These are phyloP conservation scores for Ilyonectria mors-panacis DNA, from an alignment of 2,329 filamentous ascomycete genomes.

Conservation along the genomic window DNA sequence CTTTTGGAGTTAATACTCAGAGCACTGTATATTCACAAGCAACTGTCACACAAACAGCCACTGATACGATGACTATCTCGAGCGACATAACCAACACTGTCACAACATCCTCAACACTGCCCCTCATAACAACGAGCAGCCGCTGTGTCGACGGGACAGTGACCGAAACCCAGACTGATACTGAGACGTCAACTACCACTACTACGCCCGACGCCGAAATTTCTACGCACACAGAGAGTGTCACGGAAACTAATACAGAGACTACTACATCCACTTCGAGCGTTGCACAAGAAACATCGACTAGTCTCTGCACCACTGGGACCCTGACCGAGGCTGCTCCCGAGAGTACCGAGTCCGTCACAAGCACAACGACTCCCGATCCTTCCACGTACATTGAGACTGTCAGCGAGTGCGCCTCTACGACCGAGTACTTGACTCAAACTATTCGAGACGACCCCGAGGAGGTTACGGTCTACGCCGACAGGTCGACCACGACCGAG, in stretches of 20 bases:
- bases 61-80: not conserved
- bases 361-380: constrained; percentile 4
- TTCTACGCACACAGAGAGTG: not conserved
- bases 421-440: constrained; percentile 9
- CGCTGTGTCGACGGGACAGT: constrained; percentile 14
- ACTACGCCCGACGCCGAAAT: constrained; percentile 3
- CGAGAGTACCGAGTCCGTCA: not conserved
- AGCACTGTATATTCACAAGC: not conserved
- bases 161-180: not conserved
- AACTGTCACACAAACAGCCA: not conserved
- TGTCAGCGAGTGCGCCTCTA: not conserved
- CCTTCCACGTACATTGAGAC: not conserved
- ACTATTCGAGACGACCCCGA: not conserved
- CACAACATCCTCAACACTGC: constrained; percentile 2
- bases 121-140: constrained; percentile 10
- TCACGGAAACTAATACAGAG: constrained; percentile 4
- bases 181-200: constrained; percentile 6
- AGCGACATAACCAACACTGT: not conserved
- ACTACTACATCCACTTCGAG: constrained; percentile 9
- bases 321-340: constrained; percentile 7
- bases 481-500: constrained; percentile 7
- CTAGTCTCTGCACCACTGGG: constrained; percentile 9
- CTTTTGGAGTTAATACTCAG: constrained; percentile 4
- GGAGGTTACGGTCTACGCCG: not conserved
- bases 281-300: constrained; percentile 6